Percentiles rank a stretch among this genome's conserved stretches.
Evolutionary conservation across 768 basidiomycete genomes (phyloP).

Genomic region (Rhodotorula kratochvilovae): DNA sequence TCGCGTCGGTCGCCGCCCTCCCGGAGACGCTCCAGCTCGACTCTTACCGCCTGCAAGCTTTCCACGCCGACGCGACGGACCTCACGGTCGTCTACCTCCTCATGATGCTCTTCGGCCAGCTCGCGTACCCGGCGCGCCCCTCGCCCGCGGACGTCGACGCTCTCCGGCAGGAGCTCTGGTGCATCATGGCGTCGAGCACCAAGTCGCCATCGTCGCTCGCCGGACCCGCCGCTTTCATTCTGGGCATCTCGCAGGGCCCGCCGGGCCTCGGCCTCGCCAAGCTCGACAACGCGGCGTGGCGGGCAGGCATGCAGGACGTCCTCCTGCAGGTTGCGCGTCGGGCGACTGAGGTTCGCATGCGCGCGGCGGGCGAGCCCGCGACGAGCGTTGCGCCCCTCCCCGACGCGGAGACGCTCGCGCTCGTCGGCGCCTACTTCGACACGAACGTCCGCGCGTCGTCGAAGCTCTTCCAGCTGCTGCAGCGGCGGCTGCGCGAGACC

Average conservation of each 20-base stretch:
- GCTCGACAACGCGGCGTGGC: slow-evolving; percentile 51
- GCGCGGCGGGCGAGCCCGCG: background rate
- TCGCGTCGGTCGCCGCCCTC: slow-evolving; percentile 49
- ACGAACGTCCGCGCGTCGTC: slow-evolving; percentile 23
- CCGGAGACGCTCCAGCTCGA: slow-evolving; percentile 82
- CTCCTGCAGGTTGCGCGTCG: slow-evolving; percentile 71
- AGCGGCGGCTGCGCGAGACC: slow-evolving; percentile 17
- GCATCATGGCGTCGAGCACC: slow-evolving; percentile 50
- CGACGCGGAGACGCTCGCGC: slow-evolving; percentile 5
- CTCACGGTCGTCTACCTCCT: slow-evolving; percentile 72
- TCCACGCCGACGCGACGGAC: slow-evolving; percentile 70
- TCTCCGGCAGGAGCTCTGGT: slow-evolving; percentile 71
- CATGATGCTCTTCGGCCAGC: slow-evolving; percentile 71
- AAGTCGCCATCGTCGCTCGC: slow-evolving; percentile 6
- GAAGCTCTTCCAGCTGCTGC: slow-evolving; percentile 35
- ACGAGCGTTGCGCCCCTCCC: slow-evolving; percentile 17
- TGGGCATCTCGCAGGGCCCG: slow-evolving; percentile 21
- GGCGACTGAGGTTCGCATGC: slow-evolving; percentile 46
- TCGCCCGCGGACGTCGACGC: slow-evolving; percentile 53
- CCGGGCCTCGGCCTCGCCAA: slow-evolving; percentile 27
- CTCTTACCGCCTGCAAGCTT: slow-evolving; percentile 60
- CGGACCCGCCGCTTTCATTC: background rate
- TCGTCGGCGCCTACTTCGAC: slow-evolving; percentile 34
- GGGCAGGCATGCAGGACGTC: slow-evolving; percentile 59
- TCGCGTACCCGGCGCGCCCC: slow-evolving; percentile 46